Conservation (phyloP, 495 filamentous ascomycete species). For the Tirmania nivea region DNA sequence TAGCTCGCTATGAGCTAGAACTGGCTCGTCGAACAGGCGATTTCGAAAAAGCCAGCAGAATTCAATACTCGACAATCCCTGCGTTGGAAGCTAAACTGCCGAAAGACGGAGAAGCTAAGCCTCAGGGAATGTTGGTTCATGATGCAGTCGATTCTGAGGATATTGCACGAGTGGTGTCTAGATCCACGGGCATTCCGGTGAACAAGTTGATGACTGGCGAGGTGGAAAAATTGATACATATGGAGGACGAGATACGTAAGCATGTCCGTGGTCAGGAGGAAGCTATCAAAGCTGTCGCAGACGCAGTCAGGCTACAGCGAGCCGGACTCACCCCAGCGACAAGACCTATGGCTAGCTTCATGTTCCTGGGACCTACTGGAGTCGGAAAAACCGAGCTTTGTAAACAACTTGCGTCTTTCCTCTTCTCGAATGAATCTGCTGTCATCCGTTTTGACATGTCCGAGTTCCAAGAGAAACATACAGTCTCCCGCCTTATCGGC, state of each 20-base stretch:
- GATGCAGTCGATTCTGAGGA: conserved; percentile 87
- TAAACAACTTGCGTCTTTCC: conserved; percentile 82
- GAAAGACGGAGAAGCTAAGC: conserved; percentile 39
- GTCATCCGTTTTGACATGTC: conserved; percentile 94
- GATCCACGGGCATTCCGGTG: conserved; percentile 78
- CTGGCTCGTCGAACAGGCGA: conserved; percentile 76
- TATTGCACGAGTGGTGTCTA: conserved; percentile 76
- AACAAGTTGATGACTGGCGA: conserved; percentile 80
- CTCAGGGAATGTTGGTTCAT: conserved; percentile 47
- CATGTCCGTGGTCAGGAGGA: conserved; percentile 87
- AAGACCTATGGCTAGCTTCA: conserved; percentile 77
- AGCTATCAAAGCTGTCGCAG: conserved; percentile 69
- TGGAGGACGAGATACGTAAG: conserved; percentile 76
- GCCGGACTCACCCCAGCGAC: conserved; percentile 83
- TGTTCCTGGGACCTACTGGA: conserved; percentile 92
- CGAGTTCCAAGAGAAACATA: conserved; percentile 96
- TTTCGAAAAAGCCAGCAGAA: conserved; percentile 67
- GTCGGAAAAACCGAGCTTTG: conserved; percentile 94
- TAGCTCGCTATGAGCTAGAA: conserved; percentile 63
- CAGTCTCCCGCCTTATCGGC: conserved; percentile 77
- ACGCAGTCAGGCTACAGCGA: conserved; percentile 84
- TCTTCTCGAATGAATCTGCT: conserved; percentile 78
- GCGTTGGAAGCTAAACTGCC: conserved; percentile 56
- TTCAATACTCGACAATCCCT: conserved; percentile 73
- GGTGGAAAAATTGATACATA: conserved; percentile 72